phyloP scores from a whole-genome alignment of 1,284 basidiomycete species.

The Irpex sp. region DNA sequence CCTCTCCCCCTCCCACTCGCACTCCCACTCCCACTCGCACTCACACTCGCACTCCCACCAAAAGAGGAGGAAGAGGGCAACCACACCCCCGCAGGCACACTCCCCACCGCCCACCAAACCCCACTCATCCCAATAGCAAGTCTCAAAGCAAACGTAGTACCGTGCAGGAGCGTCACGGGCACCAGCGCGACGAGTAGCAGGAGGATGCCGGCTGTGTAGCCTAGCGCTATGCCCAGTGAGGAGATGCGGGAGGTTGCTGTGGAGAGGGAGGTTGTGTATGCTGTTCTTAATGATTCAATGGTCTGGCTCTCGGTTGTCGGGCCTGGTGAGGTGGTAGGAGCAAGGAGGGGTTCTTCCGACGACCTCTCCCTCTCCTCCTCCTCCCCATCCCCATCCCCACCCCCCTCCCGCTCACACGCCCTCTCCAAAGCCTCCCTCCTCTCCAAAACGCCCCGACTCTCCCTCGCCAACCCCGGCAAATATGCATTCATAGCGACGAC shows the following conservation, averaged over 20 bases:
- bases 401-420: too few species aligned
- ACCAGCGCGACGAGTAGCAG: constrained; percentile 70
- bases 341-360: background rate
- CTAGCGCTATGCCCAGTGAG: constrained; percentile 78
- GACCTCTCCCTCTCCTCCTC: too few species aligned
- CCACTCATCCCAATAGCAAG: constrained; percentile 80
- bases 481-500: constrained; percentile 90
- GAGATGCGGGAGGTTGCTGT: constrained; percentile 78
- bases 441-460: constrained; percentile 55
- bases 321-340: background rate
- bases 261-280: constrained; percentile 48
- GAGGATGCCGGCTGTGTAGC: constrained; percentile 75
- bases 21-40: background rate
- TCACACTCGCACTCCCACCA: constrained; percentile 10
- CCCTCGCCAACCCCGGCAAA: constrained; percentile 71
- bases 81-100: constrained; percentile 72
- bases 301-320: background rate
- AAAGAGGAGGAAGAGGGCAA: constrained; percentile 41
- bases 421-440: background rate
- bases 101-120: constrained; percentile 82
- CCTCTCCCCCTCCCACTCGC: constrained; percentile 35
- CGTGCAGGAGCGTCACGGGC: constrained; percentile 72
- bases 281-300: background rate
- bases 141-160: constrained; percentile 71
- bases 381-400: too few species aligned